Evolutionary conservation across 441 rosid species (phyloP), one percentile per base, ranked within the genome.

Genomic region (Gossypium trilobum): DNA sequence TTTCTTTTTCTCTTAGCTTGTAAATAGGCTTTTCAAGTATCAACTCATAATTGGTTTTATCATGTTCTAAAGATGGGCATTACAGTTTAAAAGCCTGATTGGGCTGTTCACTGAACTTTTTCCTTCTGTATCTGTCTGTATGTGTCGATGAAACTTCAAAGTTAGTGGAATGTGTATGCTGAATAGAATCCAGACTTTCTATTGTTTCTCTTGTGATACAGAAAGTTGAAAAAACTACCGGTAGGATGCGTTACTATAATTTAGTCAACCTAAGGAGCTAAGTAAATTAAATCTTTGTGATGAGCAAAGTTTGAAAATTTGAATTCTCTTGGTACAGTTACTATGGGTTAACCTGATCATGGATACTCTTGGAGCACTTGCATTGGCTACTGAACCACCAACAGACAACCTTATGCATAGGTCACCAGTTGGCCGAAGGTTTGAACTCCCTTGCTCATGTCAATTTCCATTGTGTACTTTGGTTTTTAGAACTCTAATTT

Each of bases 341-440:
- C 84, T 94, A 46, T 94, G 98, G 99, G 97, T 94, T 63, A 94
- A 94, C 80, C 94, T 92, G 51, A 92, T 92, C 72, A 94, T 92
- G 97, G 97, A 94, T 75, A 92, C 99, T 17, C 97, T 94, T 75
- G 99, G 97, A 72, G 99, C 99, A 68, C 91, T 94, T 54, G 98
- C 97, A 70, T 85, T 94, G 71, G 98, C 98, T 66, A 94, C 98
- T 17, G 98, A 94, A 75, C 97, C 97, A 70, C 98, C 98, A 58
- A 94, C 98, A 4, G 97, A 94, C 75, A 89, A 86, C 63, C 96
- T 94, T 57, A 94, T 94, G 98, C 86, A 82, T 44, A 86, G 96
- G 74, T 3, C 82, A 36, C 98, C 98, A 33, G 97, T 94, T 75
- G 98, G 98, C 74, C 85, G 98, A 79, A 94, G 93, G 98, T 93